Evolutionary conservation across 768 basidiomycete species (phyloP), one percentile per base, ranked within the genome.

Genomic region (Dacryopinax spathularia): DNA sequence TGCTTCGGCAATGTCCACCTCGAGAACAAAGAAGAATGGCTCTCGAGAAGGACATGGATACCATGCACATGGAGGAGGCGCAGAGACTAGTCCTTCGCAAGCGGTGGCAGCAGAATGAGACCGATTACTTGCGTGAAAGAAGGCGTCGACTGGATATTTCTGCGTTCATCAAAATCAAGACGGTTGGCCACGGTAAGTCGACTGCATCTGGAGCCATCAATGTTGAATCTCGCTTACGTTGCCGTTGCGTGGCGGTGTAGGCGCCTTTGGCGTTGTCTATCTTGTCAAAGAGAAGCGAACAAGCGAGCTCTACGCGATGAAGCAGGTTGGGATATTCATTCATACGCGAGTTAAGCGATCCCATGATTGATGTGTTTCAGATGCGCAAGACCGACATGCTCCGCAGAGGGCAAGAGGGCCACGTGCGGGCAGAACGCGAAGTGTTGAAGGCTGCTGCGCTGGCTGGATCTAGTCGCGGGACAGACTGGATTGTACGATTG

Each of bases 321-420:
- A 97, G 74, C 89, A 97, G 86, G 89, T 90, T 71, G 73, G 18
- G 63, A 33, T 48, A 25, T 62, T 60, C 27, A 37, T 33, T 36
- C 20, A 64, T 60, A 25, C 64, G 48, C 31, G 61, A 62, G 65
- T 68, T 70, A 67, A 71, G 67, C 67, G 36, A 69, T 70, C 27
- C 70, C 68, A 68, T 5, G 9, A 33, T 67, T 63, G 62, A 56
- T 22, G 18, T 15, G 25, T 25, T 9, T n/a, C 71, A 89, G 88
- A 77, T 90, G 72, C 84, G 89, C 67, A 91, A 91, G 77, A 83
- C 83, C 66, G 91, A 93, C 74, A 93, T 95, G 91, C 81, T 95
- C 71, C 86, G 90, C 61, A 94, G 93, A 78, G 91, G 92, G 25
- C 95, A 97, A 74, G 95, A 97, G 76, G 95, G 93, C 1, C 95